These are phyloP conservation scores for Diaporthe batatas DNA, from an alignment of 2,329 filamentous ascomycete genomes.

Conservation along the genomic window DNA sequence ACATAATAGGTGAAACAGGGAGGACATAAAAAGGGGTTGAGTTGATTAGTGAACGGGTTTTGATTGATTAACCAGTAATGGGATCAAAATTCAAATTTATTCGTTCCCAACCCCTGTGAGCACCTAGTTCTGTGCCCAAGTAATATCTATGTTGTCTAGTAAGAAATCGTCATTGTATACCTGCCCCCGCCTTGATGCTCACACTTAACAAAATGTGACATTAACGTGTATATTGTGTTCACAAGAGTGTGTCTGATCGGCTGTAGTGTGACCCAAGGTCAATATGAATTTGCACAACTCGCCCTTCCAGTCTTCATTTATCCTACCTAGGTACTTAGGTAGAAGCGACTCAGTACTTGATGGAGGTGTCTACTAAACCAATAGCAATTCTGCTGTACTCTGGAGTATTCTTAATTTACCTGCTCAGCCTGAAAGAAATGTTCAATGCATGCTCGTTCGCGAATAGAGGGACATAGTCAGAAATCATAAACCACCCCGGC, in stretches of 20 bases:
- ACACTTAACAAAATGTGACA: neutral
- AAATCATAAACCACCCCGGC: conserved; percentile 8
- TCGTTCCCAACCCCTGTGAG: too few relatives aligned
- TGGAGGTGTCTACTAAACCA: neutral
- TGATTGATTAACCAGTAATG: too few relatives aligned
- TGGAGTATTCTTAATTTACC: neutral
- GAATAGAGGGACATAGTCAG: conserved; percentile 18
- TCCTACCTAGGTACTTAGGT: neutral
- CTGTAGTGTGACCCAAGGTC: neutral
- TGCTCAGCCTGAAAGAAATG: conserved; percentile 1
- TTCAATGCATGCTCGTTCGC: conserved; percentile 23
- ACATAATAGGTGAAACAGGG: too few relatives aligned
- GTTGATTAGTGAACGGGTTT: too few relatives aligned
- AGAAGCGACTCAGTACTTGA: too few relatives aligned
- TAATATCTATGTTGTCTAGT: too few relatives aligned
- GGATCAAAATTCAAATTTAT: too few relatives aligned
- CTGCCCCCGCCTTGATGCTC: too few relatives aligned
- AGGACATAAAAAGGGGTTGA: too few relatives aligned
- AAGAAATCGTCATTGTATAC: too few relatives aligned
- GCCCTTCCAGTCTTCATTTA: neutral
- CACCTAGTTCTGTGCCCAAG: too few relatives aligned
- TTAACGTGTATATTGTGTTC: neutral
- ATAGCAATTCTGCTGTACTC: too few relatives aligned
- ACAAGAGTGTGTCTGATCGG: neutral
- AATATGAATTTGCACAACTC: neutral